Evolutionary conservation across 371 early-diverging fungal genomes (phyloP).

Genomic region (Phascolomyces articulosus): DNA sequence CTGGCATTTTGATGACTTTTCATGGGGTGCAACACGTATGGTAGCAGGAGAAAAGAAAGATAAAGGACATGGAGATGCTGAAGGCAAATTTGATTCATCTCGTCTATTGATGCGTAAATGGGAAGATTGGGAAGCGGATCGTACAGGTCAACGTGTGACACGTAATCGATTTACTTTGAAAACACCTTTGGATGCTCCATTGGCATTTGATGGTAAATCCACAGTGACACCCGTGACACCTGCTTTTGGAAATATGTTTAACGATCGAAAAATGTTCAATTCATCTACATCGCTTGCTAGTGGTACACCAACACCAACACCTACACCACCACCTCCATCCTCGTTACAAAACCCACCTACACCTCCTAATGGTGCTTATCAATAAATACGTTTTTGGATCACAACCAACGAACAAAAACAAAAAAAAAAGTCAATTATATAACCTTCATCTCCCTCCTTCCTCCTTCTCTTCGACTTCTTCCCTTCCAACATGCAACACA

Average conservation of each 20-base stretch:
- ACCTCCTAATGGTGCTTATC: neutral
- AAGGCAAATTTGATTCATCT: conserved; percentile 71
- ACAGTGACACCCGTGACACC: conserved; percentile 33
- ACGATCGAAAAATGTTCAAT: conserved; percentile 53
- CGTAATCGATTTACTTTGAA: conserved; percentile 36
- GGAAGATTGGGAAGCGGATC: conserved; percentile 77
- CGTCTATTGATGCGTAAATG: conserved; percentile 65
- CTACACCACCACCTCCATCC: conserved; percentile 10
- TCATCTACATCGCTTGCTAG: conserved; percentile 27
- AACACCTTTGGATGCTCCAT: conserved; percentile 30
- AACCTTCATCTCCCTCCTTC: neutral
- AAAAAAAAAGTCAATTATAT: too few relatives aligned
- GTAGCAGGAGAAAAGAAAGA: conserved; percentile 73
- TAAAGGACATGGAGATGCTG: conserved; percentile 62
- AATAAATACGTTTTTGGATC: too few relatives aligned
- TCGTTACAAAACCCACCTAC: neutral
- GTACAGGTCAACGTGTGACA: conserved; percentile 42
- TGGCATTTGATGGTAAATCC: conserved; percentile 34
- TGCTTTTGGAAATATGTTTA: conserved; percentile 45
- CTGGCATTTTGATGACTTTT: conserved; percentile 98
- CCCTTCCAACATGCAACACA: neutral
- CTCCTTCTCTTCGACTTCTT: neutral
- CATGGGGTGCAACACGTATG: conserved; percentile 90
- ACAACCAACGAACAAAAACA: too few relatives aligned
- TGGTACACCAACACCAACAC: conserved; percentile 6